A percentile compares a stretch with the other conserved stretches of the same genome.
phyloP scores from a whole-genome alignment of 768 basidiomycete species.

The Hygrophoropsis aurantiaca region DNA sequence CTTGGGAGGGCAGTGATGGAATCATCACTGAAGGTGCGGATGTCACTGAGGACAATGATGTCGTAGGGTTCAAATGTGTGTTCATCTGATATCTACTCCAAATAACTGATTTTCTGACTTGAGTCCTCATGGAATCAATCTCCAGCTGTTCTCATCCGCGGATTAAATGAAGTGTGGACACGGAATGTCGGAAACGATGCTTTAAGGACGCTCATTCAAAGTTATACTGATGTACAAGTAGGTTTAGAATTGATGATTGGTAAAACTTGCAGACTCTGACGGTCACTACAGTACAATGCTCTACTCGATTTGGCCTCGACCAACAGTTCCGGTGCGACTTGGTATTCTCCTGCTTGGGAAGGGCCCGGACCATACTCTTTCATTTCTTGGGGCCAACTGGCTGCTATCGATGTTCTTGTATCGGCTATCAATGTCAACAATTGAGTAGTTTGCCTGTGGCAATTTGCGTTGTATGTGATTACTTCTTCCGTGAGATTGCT shows the following conservation, averaged over 20 bases:
- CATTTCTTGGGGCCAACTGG: conserved; percentile 7
- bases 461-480: too few relatives aligned
- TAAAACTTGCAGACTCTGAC: background rate
- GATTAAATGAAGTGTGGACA: conserved; percentile 44
- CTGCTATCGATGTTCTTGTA: background rate
- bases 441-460: background rate
- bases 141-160: conserved; percentile 46
- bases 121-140: background rate
- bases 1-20: conserved; percentile 49
- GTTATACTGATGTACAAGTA: conserved; percentile 34
- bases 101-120: too few relatives aligned
- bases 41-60: conserved; percentile 41
- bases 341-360: conserved; percentile 10
- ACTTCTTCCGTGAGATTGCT: too few relatives aligned
- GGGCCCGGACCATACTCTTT: conserved; percentile 5
- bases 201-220: conserved; percentile 42
- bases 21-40: conserved; percentile 53
- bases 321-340: conserved; percentile 1
- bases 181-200: conserved; percentile 36
- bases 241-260: background rate
- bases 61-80: conserved; percentile 52
- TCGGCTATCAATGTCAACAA: conserved; percentile 1
- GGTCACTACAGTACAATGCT: conserved; percentile 1
- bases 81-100: background rate
- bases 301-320: conserved; percentile 2